Percentiles rank a stretch among this genome's conserved stretches.
Conservation (phyloP, 768 basidiomycete genomes). For the Mycena polygramma region DNA sequence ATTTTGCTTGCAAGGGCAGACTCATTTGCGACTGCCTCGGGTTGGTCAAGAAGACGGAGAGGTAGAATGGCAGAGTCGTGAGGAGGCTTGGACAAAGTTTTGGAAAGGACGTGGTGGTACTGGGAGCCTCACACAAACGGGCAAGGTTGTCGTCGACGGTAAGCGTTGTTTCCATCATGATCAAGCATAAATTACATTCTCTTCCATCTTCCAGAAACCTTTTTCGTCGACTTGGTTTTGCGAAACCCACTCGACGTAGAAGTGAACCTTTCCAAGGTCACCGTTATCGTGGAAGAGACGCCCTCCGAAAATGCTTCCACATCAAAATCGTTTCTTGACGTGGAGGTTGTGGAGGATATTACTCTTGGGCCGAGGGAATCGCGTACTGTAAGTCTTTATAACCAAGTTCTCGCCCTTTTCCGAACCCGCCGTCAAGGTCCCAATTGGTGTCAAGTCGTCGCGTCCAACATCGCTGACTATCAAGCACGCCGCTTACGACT, state of each 20-base stretch:
- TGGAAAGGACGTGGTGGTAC: constrained; percentile 68
- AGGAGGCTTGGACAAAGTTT: constrained; percentile 74
- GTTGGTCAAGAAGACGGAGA: constrained; percentile 60
- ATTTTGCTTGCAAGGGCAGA: constrained; percentile 72
- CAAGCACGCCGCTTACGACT: constrained; percentile 72
- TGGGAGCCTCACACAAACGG: constrained; percentile 65
- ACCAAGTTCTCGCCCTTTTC: neutral
- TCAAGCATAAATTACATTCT: constrained; percentile 21
- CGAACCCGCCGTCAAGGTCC: constrained; percentile 59
- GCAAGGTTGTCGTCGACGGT: constrained; percentile 78
- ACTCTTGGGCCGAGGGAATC: constrained; percentile 72
- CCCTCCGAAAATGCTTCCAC: constrained; percentile 46
- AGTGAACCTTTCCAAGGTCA: constrained; percentile 74
- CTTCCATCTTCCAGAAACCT: constrained; percentile 63
- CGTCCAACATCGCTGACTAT: constrained; percentile 67
- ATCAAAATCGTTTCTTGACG: constrained; percentile 59
- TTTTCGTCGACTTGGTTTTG: constrained; percentile 81
- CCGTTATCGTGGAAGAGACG: constrained; percentile 64
- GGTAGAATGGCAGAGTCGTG: constrained; percentile 72
- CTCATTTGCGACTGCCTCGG: constrained; percentile 68
- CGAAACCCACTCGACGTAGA: constrained; percentile 83
- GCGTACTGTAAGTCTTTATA: constrained; percentile 64
- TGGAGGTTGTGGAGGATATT: constrained; percentile 74
- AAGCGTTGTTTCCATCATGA: constrained; percentile 32
- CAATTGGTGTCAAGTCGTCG: constrained; percentile 70